Evolutionary conservation across 352 stramenopile species (phyloP).

Genomic region (Phytophthora foliorum): DNA sequence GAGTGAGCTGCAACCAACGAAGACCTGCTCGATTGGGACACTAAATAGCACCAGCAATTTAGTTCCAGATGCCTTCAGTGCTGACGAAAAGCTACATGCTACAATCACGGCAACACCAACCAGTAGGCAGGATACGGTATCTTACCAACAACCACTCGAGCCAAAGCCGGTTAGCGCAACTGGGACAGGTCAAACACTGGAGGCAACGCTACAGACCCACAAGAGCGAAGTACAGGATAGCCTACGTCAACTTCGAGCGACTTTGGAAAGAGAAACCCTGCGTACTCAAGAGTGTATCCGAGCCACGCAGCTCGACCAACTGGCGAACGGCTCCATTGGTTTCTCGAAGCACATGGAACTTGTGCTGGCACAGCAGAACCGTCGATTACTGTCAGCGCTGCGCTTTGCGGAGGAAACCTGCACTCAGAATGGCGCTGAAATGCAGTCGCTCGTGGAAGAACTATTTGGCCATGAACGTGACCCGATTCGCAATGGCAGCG

Average conservation of each 20-base stretch:
- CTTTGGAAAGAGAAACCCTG: constrained; percentile 9
- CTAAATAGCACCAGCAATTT: no score
- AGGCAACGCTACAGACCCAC: background rate
- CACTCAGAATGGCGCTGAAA: constrained; percentile 17
- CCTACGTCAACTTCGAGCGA: constrained; percentile 2
- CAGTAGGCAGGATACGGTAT: background rate
- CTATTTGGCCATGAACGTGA: background rate
- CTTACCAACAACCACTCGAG: constrained; percentile 11
- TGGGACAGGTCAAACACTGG: background rate
- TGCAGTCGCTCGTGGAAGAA: constrained; percentile 7
- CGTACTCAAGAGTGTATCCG: constrained; percentile 14
- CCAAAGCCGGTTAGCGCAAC: background rate
- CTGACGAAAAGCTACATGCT: background rate
- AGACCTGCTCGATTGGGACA: background rate
- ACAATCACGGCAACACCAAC: background rate
- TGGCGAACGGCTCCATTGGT: background rate
- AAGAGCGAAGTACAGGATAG: constrained; percentile 1
- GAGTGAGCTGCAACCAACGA: background rate
- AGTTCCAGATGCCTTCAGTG: background rate
- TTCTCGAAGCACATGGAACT: constrained; percentile 5
- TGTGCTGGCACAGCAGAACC: constrained; percentile 22
- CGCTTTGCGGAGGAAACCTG: constrained; percentile 16
- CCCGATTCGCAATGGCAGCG: background rate
- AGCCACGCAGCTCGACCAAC: background rate
- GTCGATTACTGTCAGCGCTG: constrained; percentile 19